phyloP scores from a whole-genome alignment of 2,329 filamentous ascomycete species.

The Cercospora sojina region DNA sequence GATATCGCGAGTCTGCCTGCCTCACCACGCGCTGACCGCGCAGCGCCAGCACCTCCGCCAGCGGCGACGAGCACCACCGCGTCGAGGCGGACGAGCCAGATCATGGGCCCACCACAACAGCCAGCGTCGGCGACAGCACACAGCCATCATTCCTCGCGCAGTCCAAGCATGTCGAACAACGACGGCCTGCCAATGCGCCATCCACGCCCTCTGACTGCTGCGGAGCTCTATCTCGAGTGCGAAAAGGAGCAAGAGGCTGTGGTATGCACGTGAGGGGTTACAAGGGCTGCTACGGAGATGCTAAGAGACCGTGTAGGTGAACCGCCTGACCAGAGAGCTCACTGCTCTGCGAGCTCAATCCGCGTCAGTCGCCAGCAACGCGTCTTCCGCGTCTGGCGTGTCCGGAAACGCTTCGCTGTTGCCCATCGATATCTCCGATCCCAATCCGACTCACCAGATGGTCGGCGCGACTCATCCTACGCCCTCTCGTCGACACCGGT shows the following conservation, averaged over 20 bases:
- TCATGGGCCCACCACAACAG: slow-evolving; percentile 30
- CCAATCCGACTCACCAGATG: slow-evolving; percentile 46
- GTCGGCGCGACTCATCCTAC: slow-evolving; percentile 54
- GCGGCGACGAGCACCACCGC: slow-evolving; percentile 8
- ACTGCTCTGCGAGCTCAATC: slow-evolving; percentile 71
- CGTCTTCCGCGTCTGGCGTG: slow-evolving; percentile 51
- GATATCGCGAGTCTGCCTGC: slow-evolving; percentile 4
- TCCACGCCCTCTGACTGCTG: slow-evolving; percentile 80
- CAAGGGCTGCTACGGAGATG: neutral
- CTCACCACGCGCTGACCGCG: neutral
- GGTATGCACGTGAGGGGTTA: slow-evolving; percentile 51
- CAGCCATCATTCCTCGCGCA: slow-evolving; percentile 20
- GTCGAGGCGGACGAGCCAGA: slow-evolving; percentile 27
- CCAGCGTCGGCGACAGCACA: slow-evolving; percentile 26
- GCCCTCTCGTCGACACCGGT: slow-evolving; percentile 53
- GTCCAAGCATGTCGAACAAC: slow-evolving; percentile 26
- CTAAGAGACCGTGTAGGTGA: slow-evolving; percentile 60
- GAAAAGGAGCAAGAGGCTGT: slow-evolving; percentile 96
- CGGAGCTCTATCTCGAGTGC: slow-evolving; percentile 82
- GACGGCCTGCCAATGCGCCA: slow-evolving; percentile 67
- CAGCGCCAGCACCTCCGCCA: neutral
- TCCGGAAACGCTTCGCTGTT: slow-evolving; percentile 49
- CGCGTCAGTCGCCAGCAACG: slow-evolving; percentile 61
- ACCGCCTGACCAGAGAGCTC: slow-evolving; percentile 87
- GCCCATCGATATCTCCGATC: slow-evolving; percentile 48